Base-by-base conservation (phyloP, 176 grass and related monocot species). In the Oryza officinalis region DNA sequence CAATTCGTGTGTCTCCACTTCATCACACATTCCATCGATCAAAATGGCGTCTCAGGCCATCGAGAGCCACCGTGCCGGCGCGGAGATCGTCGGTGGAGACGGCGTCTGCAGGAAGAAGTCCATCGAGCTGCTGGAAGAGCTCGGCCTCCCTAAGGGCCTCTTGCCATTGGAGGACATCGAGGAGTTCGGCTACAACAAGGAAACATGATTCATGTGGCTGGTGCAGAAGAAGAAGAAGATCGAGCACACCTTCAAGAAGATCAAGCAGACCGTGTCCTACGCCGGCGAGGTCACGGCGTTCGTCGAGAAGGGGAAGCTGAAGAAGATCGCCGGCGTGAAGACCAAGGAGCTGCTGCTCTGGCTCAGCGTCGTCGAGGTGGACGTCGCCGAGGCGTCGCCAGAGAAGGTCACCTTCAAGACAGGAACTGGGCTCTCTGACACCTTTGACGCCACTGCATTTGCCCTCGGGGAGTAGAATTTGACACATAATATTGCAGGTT, bases 171-270 rank as follows among this genome's bases (percentile, higher is more conserved):
- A 84, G 13, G 59, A 84, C 80, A 74, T 84, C n/a, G 13, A 66
- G 57, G 80, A 88, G 81, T 84, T 88, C 0, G 67, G 86, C 1
- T 67, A 84, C 23, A 80, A 88, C 54, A 25, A 33, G 0, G 68
- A 5, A 0, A 70, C 67, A 0, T 44, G 81, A 2, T 80, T 88
- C 45, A 60, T 80, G 27, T 88, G 86, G 86, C 27, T 88, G 5
- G 37, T 88, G 25, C 86, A 88, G 43, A 54, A 68, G 80, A 83
- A 88, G 73, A 87, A 82, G 86, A 73, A 47, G 43, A 45, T 45
- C 0, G 72, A 82, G 10, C 79, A 88, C n/a, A n/a, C n/a, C n/a
- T n/a, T n/a, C n/a, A n/a, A n/a, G n/a, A n/a, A n/a, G n/a, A n/a
- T n/a, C n/a, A n/a, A n/a, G n/a, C n/a, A n/a, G n/a, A n/a, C n/a